These are phyloP conservation scores for Pestalotiopsis sp. DNA, from an alignment of 2,329 filamentous ascomycete species.

Conservation along the genomic window DNA sequence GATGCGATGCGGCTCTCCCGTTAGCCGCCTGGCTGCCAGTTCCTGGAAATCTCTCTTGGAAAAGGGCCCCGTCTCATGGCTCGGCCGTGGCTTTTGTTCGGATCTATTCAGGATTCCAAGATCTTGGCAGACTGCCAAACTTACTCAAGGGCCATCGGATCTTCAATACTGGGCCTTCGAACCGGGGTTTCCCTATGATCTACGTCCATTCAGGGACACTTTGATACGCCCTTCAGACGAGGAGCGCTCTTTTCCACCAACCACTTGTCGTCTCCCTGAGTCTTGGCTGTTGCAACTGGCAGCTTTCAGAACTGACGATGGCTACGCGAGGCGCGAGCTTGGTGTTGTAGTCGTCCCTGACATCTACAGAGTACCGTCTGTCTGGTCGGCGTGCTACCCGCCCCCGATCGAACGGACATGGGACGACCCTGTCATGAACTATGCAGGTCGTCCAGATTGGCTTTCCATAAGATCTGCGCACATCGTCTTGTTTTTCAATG, in stretches of 20 bases:
- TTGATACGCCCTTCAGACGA: slow-evolving; percentile 10
- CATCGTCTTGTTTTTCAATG: not conserved
- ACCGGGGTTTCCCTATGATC: not conserved
- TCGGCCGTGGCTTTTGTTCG: not conserved
- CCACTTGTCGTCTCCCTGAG: not conserved
- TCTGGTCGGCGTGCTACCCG: not conserved
- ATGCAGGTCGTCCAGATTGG: not conserved
- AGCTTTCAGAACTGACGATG: not conserved
- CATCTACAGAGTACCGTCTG: not conserved
- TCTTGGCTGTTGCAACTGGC: not conserved
- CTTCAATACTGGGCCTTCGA: not conserved
- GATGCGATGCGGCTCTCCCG: slow-evolving; percentile 6
- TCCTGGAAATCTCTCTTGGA: not conserved
- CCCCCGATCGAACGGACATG: not conserved
- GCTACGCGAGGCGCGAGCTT: not conserved
- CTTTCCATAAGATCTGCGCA: slow-evolving; percentile 13
- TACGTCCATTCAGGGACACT: not conserved
- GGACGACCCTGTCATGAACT: not conserved
- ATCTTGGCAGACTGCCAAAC: slow-evolving; percentile 1
- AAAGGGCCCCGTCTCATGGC: not conserved
- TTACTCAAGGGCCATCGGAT: not conserved
- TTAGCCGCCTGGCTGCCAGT: not conserved
- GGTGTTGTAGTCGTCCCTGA: not conserved
- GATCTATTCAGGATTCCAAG: not conserved
- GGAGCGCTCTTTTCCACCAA: slow-evolving; percentile 6